Conservation (phyloP, 139 green algal species). For the Zygnema cylindricum region DNA sequence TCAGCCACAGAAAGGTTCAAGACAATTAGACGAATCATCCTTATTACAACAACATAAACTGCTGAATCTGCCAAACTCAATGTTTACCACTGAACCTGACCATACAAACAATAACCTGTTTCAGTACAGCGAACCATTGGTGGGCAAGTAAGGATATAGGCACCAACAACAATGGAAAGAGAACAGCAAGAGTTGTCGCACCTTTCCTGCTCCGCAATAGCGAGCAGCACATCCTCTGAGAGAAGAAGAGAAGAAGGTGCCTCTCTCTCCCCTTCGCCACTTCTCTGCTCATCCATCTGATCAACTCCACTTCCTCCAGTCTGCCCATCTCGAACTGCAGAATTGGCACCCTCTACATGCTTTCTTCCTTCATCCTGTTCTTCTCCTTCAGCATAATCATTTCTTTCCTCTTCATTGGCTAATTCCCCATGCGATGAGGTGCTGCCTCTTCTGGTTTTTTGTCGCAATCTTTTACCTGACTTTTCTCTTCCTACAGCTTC, state of each 20-base stretch:
- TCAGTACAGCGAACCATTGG: too few species aligned
- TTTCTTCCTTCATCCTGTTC: neutral
- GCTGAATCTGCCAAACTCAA: neutral
- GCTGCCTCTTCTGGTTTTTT: neutral
- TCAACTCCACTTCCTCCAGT: neutral
- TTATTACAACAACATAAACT: neutral
- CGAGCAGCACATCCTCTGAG: neutral
- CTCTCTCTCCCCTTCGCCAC: neutral
- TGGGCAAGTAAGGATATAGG: neutral
- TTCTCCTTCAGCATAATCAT: neutral
- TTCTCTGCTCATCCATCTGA: neutral
- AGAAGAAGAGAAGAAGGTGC: neutral
- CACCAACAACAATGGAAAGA: too few species aligned
- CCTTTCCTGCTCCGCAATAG: neutral
- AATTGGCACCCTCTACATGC: too few species aligned
- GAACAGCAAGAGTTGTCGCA: too few species aligned
- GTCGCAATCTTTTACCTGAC: neutral
- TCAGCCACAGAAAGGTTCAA: neutral
- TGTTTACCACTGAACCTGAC: neutral
- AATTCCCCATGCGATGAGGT: neutral
- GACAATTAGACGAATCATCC: neutral
- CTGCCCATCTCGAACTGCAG: too few species aligned
- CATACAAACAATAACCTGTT: neutral
- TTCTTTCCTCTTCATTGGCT: neutral
- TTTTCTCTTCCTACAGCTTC: neutral